phyloP scores from a whole-genome alignment of 2,329 filamentous ascomycete species.

The Alternaria arbusti region DNA sequence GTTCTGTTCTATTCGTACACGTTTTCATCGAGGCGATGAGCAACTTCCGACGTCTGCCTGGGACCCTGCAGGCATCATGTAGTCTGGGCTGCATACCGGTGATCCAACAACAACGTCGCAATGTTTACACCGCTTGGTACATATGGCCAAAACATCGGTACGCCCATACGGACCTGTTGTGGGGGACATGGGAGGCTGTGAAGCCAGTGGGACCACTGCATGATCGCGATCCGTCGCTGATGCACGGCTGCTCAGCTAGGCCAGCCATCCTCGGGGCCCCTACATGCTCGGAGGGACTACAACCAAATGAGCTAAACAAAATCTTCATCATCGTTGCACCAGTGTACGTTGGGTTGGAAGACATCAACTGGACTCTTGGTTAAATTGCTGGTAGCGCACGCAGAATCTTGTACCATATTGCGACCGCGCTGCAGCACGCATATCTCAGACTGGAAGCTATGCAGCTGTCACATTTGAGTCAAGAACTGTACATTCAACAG shows the following conservation, averaged over 20 bases:
- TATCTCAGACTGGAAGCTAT: background rate
- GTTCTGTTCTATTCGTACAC: too few relatives aligned
- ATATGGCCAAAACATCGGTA: background rate
- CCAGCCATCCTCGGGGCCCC: rapidly evolving
- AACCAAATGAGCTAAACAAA: background rate
- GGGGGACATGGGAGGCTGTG: background rate
- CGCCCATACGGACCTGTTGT: rapidly evolving
- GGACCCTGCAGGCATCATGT: background rate
- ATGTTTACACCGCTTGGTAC: background rate
- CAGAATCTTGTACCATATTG: too few relatives aligned
- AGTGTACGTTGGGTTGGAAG: background rate
- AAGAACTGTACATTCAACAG: too few relatives aligned
- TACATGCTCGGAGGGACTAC: background rate
- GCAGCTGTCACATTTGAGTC: too few relatives aligned
- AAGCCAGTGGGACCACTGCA: background rate
- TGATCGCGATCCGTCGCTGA: background rate
- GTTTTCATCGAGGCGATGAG: too few relatives aligned
- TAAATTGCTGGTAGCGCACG: too few relatives aligned
- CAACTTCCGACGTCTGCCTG: background rate
- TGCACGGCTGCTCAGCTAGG: background rate
- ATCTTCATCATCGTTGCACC: background rate
- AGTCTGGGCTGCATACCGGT: background rate
- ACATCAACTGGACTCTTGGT: background rate
- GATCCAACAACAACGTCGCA: background rate
- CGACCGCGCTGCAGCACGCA: background rate